Conservation (phyloP, 768 basidiomycete genomes). For the Tylopilus sp. region DNA sequence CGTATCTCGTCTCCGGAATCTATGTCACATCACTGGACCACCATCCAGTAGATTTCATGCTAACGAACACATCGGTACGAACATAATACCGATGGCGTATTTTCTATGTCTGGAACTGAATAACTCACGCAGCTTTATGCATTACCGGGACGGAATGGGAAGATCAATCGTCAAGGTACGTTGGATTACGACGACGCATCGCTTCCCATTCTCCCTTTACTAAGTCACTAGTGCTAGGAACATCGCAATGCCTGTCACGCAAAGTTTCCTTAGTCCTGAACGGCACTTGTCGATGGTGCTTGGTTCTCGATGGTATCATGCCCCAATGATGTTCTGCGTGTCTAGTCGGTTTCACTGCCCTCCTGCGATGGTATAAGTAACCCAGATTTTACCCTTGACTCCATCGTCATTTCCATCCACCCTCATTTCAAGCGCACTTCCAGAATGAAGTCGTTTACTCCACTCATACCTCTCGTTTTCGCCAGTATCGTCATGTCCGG, state of each 20-base stretch:
- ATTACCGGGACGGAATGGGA: neutral
- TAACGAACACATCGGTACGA: too few relatives aligned
- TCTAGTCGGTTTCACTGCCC: neutral
- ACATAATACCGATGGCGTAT: too few relatives aligned
- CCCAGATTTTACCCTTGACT: neutral
- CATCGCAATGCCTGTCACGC: neutral
- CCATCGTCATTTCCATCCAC: neutral
- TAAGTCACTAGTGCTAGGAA: neutral
- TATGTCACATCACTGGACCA: too few relatives aligned
- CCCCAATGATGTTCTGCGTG: neutral
- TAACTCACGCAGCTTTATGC: neutral
- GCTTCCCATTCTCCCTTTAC: neutral
- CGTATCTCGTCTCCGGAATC: too few relatives aligned
- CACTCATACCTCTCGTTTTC: neutral
- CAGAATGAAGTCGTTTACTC: neutral
- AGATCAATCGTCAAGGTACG: neutral
- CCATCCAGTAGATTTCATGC: too few relatives aligned
- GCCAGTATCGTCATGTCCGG: neutral
- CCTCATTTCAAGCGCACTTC: neutral
- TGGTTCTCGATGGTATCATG: neutral
- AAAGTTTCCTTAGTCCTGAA: neutral
- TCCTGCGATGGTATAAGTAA: neutral
- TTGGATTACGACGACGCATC: neutral
- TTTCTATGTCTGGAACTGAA: neutral
- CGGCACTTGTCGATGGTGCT: neutral